These are phyloP conservation scores for Plasmodium gonderi DNA, from an alignment of 169 alveolate genomes.

Conservation along the genomic window DNA sequence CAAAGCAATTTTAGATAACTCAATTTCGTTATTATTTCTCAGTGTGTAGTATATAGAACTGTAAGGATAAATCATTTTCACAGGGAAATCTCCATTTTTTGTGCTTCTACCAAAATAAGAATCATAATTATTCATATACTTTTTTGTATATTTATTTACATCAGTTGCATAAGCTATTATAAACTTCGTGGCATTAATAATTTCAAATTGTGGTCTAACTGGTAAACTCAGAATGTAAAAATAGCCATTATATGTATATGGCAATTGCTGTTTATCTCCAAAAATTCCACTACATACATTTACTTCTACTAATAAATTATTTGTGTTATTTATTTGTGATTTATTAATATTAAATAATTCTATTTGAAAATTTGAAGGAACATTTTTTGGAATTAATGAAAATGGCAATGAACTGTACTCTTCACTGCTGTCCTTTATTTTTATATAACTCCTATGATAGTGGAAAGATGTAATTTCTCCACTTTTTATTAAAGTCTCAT, in stretches of 20 bases:
- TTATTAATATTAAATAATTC: slow-evolving; percentile 73
- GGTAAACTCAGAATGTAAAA: slow-evolving; percentile 85
- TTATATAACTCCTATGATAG: slow-evolving; percentile 60
- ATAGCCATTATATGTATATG: slow-evolving; percentile 87
- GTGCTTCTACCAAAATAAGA: slow-evolving; percentile 57
- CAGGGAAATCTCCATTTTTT: slow-evolving; percentile 60
- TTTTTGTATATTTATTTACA: slow-evolving; percentile 43
- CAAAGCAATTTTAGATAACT: slow-evolving; percentile 76
- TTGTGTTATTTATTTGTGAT: slow-evolving; percentile 61
- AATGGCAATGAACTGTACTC: slow-evolving; percentile 77
- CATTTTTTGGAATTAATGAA: slow-evolving; percentile 82
- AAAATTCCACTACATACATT: slow-evolving; percentile 86
- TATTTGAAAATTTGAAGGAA: slow-evolving; percentile 83
- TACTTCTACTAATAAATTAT: slow-evolving; percentile 81
- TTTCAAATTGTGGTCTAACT: slow-evolving; percentile 83
- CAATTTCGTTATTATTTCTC: slow-evolving; percentile 61
- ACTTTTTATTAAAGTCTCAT: slow-evolving; percentile 62
- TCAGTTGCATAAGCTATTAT: slow-evolving; percentile 82
- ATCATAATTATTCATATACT: slow-evolving; percentile 18
- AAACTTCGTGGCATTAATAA: slow-evolving; percentile 83
- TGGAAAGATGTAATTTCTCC: slow-evolving; percentile 79
- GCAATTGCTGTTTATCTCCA: slow-evolving; percentile 84
- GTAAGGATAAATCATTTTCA: slow-evolving; percentile 74
- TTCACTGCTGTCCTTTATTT: slow-evolving; percentile 65
- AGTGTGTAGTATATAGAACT: slow-evolving; percentile 64